A percentile compares a stretch with the other conserved stretches of the same genome.
Conservation (phyloP, 257 asterid species). For the Solanum tacnaense region DNA sequence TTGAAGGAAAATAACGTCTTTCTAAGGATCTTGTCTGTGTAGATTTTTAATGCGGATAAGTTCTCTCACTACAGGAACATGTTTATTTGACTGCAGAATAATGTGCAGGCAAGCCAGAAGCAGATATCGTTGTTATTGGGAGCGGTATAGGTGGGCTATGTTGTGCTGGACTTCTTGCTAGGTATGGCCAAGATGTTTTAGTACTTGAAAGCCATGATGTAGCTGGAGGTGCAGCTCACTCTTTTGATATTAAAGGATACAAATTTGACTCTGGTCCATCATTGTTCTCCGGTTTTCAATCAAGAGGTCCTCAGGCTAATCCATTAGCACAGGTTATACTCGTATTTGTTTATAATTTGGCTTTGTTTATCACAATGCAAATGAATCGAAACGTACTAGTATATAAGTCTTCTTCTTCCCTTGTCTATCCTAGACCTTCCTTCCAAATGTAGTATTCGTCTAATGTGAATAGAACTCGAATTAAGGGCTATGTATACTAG, state of each 20-base stretch:
- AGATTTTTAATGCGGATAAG: not conserved
- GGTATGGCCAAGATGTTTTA: slow-evolving; percentile 71
- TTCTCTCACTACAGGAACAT: not conserved
- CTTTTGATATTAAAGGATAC: slow-evolving; percentile 66
- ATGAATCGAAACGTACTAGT: not conserved
- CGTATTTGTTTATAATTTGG: not conserved
- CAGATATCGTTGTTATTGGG: slow-evolving; percentile 81
- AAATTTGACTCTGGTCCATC: slow-evolving; percentile 95
- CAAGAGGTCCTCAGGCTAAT: slow-evolving; percentile 94
- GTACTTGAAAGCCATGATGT: slow-evolving; percentile 85
- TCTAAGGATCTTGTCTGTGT: not conserved
- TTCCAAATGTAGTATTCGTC: not conserved
- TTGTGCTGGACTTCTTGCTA: slow-evolving; percentile 81
- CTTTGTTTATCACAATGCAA: not conserved
- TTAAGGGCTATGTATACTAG: not conserved
- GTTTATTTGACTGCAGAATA: slow-evolving; percentile 38
- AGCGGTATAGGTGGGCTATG: slow-evolving; percentile 92
- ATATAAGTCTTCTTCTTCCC: not conserved
- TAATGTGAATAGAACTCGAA: not conserved
- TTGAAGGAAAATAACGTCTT: not conserved
- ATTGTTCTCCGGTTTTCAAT: slow-evolving; percentile 82
- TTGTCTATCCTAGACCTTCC: not conserved
- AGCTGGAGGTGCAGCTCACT: slow-evolving; percentile 97
- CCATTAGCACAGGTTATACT: slow-evolving; percentile 81
- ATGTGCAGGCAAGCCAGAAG: slow-evolving; percentile 78